Evolutionary conservation across 257 asterid genomes (phyloP).

Genomic region (Nicotiana tabacum): DNA sequence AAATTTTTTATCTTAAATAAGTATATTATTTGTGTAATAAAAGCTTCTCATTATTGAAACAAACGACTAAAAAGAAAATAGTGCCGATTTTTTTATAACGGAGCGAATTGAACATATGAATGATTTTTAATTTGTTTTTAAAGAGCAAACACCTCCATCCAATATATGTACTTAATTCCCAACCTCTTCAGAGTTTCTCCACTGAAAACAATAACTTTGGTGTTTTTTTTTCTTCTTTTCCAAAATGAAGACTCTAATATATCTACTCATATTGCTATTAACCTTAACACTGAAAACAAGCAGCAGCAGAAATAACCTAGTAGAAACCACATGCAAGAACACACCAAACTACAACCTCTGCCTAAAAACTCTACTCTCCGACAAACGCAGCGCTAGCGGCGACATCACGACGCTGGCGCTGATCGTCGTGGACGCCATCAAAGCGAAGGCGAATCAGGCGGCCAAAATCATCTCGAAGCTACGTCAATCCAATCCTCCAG

Average conservation of each 20-base stretch:
- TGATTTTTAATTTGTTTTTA: too few relatives aligned
- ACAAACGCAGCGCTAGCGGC: conserved; percentile 25
- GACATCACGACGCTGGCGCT: conserved; percentile 16
- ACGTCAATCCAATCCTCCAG: neutral
- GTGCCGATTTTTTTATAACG: too few relatives aligned
- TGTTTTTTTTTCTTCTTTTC: neutral
- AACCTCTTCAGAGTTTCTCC: neutral
- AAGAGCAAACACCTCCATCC: neutral
- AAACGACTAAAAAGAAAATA: too few relatives aligned
- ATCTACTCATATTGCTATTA: neutral
- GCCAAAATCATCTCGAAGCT: neutral
- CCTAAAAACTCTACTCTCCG: conserved; percentile 29
- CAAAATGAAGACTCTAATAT: neutral
- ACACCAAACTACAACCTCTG: conserved; percentile 60
- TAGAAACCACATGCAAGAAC: conserved; percentile 41
- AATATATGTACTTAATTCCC: neutral
- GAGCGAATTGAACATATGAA: too few relatives aligned
- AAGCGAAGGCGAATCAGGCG: neutral
- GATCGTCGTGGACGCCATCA: conserved; percentile 16
- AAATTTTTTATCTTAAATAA: too few relatives aligned
- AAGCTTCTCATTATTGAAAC: too few relatives aligned
- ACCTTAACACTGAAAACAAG: neutral
- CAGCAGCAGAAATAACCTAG: conserved; percentile 7
- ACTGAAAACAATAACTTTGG: too few relatives aligned
- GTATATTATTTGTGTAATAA: too few relatives aligned